Conservation (phyloP, 2,329 filamentous ascomycete species). For the Pyrenophora tritici-repentis region DNA sequence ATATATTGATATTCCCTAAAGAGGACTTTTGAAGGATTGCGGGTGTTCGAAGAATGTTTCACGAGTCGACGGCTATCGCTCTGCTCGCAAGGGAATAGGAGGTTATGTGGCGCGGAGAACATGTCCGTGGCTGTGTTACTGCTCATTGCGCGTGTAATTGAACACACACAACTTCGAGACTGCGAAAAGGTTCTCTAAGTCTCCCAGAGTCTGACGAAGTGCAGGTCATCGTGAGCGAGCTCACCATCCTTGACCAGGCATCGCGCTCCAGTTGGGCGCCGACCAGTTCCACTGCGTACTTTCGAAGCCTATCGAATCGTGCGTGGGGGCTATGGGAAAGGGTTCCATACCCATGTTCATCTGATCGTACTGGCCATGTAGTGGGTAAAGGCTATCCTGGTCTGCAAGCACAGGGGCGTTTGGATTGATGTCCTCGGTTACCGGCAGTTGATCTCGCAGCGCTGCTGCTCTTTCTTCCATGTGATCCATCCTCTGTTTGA, state of each 20-base stretch:
- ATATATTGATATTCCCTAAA: too few species aligned
- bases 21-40: too few species aligned
- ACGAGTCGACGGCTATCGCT: too few species aligned
- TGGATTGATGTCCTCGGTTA: background rate
- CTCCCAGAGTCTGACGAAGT: too few species aligned
- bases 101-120: too few species aligned
- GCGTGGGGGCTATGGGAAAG: conserved; percentile 1
- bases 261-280: conserved; percentile 5
- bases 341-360: background rate
- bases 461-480: background rate
- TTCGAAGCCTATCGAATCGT: conserved; percentile 2
- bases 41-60: too few species aligned
- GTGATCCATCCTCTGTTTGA: conserved; percentile 5
- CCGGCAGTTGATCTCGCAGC: background rate
- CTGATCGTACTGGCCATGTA: background rate
- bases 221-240: background rate
- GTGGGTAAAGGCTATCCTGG: conserved; percentile 1
- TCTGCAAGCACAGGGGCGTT: background rate
- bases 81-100: background rate
- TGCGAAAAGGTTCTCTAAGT: background rate
- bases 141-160: too few species aligned
- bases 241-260: conserved; percentile 14
- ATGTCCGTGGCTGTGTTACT: too few species aligned
- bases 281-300: conserved; percentile 13
- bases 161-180: background rate